Base-by-base conservation (phyloP, 2,329 filamentous ascomycete genomes). In the Acephala macrosclerotiorum region DNA sequence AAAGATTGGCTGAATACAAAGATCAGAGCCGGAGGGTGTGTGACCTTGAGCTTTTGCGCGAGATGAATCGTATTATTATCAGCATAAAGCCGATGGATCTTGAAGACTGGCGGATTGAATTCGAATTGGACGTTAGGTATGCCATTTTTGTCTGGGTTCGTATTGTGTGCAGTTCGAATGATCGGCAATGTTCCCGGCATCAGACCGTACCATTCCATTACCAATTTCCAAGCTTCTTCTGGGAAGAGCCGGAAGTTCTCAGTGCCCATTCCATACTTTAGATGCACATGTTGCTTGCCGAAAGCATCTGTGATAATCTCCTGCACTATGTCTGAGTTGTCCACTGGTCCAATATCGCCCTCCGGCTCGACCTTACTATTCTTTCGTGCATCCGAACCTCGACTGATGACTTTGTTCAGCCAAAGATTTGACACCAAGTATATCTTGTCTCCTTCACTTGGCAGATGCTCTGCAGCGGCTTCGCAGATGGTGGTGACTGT, bases 241-340 rank as follows among this genome's bases (percentile, higher is more conserved):
- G 94, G 91, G 57, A 98, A 87, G 35, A 96, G 82, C 73, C 92
- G 88, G 72, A 93, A 95, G 61, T 93, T 87, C 38, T 91, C 88
- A n/a, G 83, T 80, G 55, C 89, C 84, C 55, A 89, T 80, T 18
- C 90, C 92, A 1, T 87, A 87, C 71, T 89, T 91, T 53, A 98
- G 83, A 2, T 91, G 89, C 36, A 95, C 86, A 73, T 94, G 97
- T 18, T 84, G 81, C 16, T 80, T 79, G 57, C 80, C 81, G 20
- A 77, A 76, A 11, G 82, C 79, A 65, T 88, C 84, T 58, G 77
- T 78, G 64, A 89, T 80, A 40, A 84, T 82, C 68, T 89, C 84
- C 66, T 89, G 82, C 60, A 94, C 88, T 66, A 97, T 89, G 75
- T 94, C 91, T 0, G 91, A 89, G 75, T 97, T 97, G 81, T 97